Evolutionary conservation across 1,139 yeast species (phyloP), one percentile per base, ranked within the genome.

Genomic region (Protomyces inouyei): DNA sequence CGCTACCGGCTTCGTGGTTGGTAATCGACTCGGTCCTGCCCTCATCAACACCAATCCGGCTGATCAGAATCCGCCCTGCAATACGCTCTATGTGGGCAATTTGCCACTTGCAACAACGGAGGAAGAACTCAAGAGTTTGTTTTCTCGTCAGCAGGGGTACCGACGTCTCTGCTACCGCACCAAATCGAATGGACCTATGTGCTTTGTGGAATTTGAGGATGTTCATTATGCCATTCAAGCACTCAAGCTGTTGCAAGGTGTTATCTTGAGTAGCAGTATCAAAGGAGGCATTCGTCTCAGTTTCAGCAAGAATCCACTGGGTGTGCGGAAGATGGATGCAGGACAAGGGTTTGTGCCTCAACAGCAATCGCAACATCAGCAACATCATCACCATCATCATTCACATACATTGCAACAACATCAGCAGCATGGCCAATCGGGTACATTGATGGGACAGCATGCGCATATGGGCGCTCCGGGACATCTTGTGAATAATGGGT

Each of bases 61-160:
- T 2, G 98, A 93, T 76, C 98, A 93, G 76, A 93, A 93, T 73
- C 98, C 98, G 9, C 98, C 98, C 6, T 93, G 98, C 78, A 93
- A 93, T 75, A 93, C 98, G 0, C 79, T 93, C 66, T 93, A 93
- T 72, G 98, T 93, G 61, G 98, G 98, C 25, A 93, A 93, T 74
- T 81, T 93, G 71, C 98, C 98, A 2, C 97, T 97, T 10, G 97
- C 93, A 78, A 96, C 98, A 2, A 86, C 96, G 2, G 98, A 93
- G 74, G 88, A 88, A 67, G 98, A 93, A 75, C 82, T 93, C 69
- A 85, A 97, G 70, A 86, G 89, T 37, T 78, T 93, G 68, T 93
- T 93, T 74, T 83, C 95, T 32, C 87, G 91, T 14, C 97, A 93
- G 72, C 85, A 87, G 68, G 98, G 98, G 1, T 93, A 93, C 78